These are phyloP conservation scores for Combretum micranthum DNA, from an alignment of 345 rosid genomes.

Conservation along the genomic window DNA sequence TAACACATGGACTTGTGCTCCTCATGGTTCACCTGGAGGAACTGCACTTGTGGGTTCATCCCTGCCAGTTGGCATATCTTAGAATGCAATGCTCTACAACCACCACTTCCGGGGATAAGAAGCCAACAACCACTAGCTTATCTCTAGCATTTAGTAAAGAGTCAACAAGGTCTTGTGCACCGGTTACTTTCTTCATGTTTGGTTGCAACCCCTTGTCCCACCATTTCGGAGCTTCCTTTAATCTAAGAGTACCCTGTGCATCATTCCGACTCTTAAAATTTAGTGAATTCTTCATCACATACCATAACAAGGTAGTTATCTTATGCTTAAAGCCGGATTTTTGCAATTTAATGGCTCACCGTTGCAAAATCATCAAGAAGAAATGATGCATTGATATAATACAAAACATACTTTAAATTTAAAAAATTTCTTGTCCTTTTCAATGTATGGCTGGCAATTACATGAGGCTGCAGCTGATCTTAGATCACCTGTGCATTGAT, in stretches of 20 bases:
- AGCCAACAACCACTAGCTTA: slow-evolving; percentile 73
- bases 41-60: slow-evolving; percentile 64
- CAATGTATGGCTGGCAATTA: too few relatives aligned
- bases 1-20: slow-evolving; percentile 94
- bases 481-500: too few relatives aligned
- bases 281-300: too few relatives aligned
- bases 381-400: too few relatives aligned
- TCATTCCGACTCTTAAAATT: too few relatives aligned
- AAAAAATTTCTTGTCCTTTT: too few relatives aligned
- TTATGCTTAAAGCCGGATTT: too few relatives aligned
- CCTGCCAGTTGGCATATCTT: slow-evolving; percentile 91
- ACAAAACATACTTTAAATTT: too few relatives aligned
- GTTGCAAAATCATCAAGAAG: too few relatives aligned
- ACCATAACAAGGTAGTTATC: too few relatives aligned
- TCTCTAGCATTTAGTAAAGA: slow-evolving; percentile 66
- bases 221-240: slow-evolving; percentile 63
- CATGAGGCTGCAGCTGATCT: too few relatives aligned
- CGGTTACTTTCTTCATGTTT: slow-evolving; percentile 74
- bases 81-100: slow-evolving; percentile 95
- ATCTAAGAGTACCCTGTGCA: slow-evolving; percentile 44
- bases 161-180: slow-evolving; percentile 85
- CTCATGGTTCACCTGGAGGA: slow-evolving; percentile 86
- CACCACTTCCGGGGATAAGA: slow-evolving; percentile 99
- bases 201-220: slow-evolving; percentile 81
- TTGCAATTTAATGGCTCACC: too few relatives aligned